Base-by-base conservation (phyloP, 2,329 filamentous ascomycete species). In the Cordyceps cicadae region DNA sequence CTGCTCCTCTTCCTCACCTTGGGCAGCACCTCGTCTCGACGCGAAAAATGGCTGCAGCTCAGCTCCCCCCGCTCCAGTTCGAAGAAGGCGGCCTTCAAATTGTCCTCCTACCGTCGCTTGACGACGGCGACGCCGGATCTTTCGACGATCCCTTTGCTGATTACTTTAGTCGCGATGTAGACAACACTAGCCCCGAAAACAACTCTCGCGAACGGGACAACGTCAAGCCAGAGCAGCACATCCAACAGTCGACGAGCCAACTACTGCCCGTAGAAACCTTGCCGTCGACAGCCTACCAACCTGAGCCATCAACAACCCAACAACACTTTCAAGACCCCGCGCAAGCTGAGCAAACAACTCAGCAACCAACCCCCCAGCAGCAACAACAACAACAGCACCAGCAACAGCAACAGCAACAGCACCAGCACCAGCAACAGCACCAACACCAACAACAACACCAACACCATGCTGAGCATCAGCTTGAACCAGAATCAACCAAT, bases 51-150 rank as follows among this genome's bases (percentile, higher is more conserved):
- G 50, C 56, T 15, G 56, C 61, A 19, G 49, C 62, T 7, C 55
- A 63, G 46, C 60, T 63, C 26, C 62, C 62, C 6, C 62, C 62
- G 24, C 57, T 63, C 15, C 52, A 62, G 14, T 62, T 63, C 41
- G 62, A 62, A 6, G 53, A 59, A 7, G 60, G 60, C 21, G 52
- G 51, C 12, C 56, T 63, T 1, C 60, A 61, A 21, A 60, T 63
- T 15, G 61, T 54, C 53, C 53, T 63, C 32, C 43, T 62, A n/a
- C 54, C 59, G n/a, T 43, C 53, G 21, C 37, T 52, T 12, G 53
- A 56, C 3, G 53, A 61, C 11, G 46, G 54, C 17, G 58, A 60
- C 24, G 29, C 39, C 29, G 29, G 41, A 15, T 54, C 49, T 8
- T 46, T 59, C 2, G 14, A 50, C 24, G 56, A 59, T 15, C 54